A percentile compares a stretch with the other conserved stretches of the same genome.
phyloP scores from a whole-genome alignment of 2,329 filamentous ascomycete genomes.

The Phyllosticta citriasiana region DNA sequence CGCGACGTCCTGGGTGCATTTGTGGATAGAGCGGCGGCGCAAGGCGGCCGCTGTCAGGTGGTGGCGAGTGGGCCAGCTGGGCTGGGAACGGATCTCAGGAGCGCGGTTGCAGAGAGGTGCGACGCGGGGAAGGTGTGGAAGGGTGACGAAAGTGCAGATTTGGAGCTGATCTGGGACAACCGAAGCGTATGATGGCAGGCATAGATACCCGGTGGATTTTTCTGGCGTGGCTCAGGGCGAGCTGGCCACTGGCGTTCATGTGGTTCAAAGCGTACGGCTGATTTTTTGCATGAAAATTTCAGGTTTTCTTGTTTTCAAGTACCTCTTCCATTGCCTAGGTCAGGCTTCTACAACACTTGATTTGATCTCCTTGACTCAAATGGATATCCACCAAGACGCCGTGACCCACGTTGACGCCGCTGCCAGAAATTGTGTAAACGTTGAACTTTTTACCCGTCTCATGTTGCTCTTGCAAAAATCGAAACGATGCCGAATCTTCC shows the following conservation, averaged over 20 bases:
- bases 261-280: background rate
- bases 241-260: background rate
- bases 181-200: constrained; percentile 16
- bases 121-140: constrained; percentile 24
- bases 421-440: background rate
- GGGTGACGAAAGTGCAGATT: constrained; percentile 22
- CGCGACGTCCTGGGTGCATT: constrained; percentile 18
- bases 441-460: background rate
- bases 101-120: constrained; percentile 22
- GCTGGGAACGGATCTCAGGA: constrained; percentile 25
- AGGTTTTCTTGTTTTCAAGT: background rate
- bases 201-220: background rate
- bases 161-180: constrained; percentile 24
- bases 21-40: constrained; percentile 15
- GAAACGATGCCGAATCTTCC: background rate
- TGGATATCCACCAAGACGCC: background rate
- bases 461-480: background rate
- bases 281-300: background rate
- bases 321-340: too few relatives aligned
- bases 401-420: background rate
- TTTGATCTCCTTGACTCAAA: background rate
- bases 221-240: background rate
- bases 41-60: constrained; percentile 19
- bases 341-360: background rate
- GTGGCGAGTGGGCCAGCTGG: constrained; percentile 23